Percentiles rank a stretch among this genome's conserved stretches.
These are phyloP conservation scores for Apiospora koreana DNA, from an alignment of 2,329 filamentous ascomycete genomes.

Conservation along the genomic window DNA sequence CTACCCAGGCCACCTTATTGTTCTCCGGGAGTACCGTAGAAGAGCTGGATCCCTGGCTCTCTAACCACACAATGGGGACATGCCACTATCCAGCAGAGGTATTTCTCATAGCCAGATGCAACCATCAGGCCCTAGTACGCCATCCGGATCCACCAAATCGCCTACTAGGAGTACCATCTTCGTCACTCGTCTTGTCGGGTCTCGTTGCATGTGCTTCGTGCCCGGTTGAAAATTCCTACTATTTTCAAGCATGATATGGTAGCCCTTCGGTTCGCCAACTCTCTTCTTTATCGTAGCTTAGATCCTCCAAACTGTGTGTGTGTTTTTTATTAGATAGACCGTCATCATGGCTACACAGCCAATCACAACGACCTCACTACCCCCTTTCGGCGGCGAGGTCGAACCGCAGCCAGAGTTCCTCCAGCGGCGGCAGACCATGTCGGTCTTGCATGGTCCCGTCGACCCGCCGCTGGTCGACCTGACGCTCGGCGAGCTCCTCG, in stretches of 20 bases:
- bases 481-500: constrained; percentile 71
- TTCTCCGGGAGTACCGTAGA: background rate
- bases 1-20: background rate
- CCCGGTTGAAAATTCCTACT: background rate
- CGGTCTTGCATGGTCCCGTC: constrained; percentile 67
- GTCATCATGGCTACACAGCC: constrained; percentile 1
- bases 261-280: background rate
- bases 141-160: background rate
- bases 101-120: background rate
- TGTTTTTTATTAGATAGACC: background rate
- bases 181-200: background rate
- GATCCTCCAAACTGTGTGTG: background rate
- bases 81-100: constrained; percentile 4
- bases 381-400: background rate
- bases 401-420: constrained; percentile 15
- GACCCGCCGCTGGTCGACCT: constrained; percentile 71
- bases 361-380: background rate
- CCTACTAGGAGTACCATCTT: background rate
- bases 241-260: background rate
- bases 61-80: background rate
- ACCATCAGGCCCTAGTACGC: background rate
- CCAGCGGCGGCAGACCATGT: constrained; percentile 40
- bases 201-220: background rate
- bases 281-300: background rate
- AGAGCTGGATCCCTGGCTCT: constrained; percentile 1